These are phyloP conservation scores for Backusella mclennaniae DNA, from an alignment of 192 early-diverging fungal species.

Conservation along the genomic window DNA sequence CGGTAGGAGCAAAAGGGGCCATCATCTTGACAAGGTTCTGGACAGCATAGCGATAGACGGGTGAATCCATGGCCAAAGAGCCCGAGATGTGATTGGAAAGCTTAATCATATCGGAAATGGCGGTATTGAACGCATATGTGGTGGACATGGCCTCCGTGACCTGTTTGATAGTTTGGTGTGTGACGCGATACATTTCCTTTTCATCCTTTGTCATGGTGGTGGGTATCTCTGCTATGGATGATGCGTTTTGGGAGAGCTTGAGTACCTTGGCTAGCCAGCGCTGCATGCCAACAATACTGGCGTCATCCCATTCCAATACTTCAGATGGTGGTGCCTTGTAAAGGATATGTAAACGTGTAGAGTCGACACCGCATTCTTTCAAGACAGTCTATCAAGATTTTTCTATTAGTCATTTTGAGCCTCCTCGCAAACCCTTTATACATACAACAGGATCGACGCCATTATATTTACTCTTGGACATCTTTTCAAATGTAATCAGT, in stretches of 20 bases:
- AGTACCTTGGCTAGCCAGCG: conserved; percentile 70
- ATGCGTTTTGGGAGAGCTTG: conserved; percentile 21
- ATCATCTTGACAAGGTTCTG: conserved; percentile 66
- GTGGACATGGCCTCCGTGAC: conserved; percentile 42
- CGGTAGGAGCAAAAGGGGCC: conserved; percentile 67
- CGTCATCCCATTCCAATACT: conserved; percentile 88
- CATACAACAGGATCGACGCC: conserved; percentile 80
- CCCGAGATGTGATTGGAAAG: conserved; percentile 47
- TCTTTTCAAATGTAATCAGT: conserved; percentile 80
- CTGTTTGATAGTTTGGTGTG: conserved; percentile 57
- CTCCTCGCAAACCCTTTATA: not conserved
- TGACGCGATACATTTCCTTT: conserved; percentile 46
- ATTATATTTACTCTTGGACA: conserved; percentile 97
- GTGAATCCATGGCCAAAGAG: conserved; percentile 25
- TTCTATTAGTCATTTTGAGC: not conserved
- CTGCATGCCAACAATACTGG: conserved; percentile 91
- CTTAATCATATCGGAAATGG: conserved; percentile 84
- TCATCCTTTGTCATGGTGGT: conserved; percentile 47
- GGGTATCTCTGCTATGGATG: not conserved
- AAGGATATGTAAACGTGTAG: conserved; percentile 80
- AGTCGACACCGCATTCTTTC: conserved; percentile 72
- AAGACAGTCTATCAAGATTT: conserved; percentile 45
- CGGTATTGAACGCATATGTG: conserved; percentile 68
- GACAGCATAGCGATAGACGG: conserved; percentile 53
- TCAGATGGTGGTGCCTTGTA: conserved; percentile 88